Conservation (phyloP, 2,329 filamentous ascomycete genomes). For the Setomelanomma holmii region DNA sequence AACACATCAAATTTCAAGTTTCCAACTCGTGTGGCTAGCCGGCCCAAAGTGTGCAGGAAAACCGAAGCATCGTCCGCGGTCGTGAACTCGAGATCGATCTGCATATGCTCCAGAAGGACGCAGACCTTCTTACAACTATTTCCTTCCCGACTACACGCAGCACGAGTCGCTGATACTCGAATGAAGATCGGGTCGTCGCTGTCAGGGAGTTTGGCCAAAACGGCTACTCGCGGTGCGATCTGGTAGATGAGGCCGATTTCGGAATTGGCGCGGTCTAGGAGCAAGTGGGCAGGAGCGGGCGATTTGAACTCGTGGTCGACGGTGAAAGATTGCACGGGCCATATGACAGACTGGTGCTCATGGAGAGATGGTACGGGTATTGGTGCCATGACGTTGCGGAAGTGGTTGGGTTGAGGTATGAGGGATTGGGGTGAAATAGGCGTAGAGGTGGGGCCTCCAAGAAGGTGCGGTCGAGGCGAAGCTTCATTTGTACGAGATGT, state of each 20-base stretch:
- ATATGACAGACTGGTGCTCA: conserved; percentile 1
- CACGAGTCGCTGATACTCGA: conserved; percentile 9
- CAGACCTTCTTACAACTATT: conserved; percentile 21
- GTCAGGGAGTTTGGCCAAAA: conserved; percentile 13
- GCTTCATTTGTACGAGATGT: not conserved
- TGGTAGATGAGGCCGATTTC: conserved; percentile 25
- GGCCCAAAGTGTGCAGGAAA: conserved; percentile 17
- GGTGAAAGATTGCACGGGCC: conserved; percentile 15
- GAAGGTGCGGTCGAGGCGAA: not conserved
- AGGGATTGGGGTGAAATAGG: not conserved
- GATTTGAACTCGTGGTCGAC: conserved; percentile 16
- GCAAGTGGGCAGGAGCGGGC: not conserved
- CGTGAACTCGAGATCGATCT: conserved; percentile 25
- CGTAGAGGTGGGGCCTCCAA: too few relatives aligned
- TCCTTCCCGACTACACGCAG: conserved; percentile 16
- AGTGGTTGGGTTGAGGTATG: not conserved
- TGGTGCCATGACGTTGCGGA: not conserved
- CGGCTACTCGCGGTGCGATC: not conserved
- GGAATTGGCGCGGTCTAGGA: conserved; percentile 20
- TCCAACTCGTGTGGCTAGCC: conserved; percentile 8
- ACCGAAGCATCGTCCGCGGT: conserved; percentile 3
- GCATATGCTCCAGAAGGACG: conserved; percentile 17
- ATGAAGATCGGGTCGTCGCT: conserved; percentile 24
- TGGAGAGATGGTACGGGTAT: not conserved
- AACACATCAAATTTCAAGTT: conserved; percentile 18